Conservation (phyloP, 345 rosid species). For the Firmiana major region DNA sequence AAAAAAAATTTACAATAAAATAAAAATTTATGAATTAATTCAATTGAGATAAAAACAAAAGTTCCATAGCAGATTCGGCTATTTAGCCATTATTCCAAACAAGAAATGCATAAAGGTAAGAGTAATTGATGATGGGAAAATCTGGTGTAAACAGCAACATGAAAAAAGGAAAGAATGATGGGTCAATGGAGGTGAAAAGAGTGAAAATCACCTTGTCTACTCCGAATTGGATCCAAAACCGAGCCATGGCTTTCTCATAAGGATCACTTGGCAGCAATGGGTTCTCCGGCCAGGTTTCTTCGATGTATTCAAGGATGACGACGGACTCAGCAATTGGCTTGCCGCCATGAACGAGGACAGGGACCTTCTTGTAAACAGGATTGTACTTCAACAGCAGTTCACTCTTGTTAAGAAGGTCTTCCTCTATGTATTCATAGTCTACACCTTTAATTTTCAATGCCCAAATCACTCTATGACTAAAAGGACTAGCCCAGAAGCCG, state of each 20-base stretch:
- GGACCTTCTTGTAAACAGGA: conserved; percentile 15
- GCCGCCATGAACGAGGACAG: conserved; percentile 10
- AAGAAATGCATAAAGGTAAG: background rate
- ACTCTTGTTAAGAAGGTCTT: conserved; percentile 7
- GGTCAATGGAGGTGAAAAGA: background rate
- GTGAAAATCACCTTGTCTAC: background rate
- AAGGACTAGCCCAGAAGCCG: conserved; percentile 14
- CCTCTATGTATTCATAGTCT: conserved; percentile 13
- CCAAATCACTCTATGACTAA: conserved; percentile 12
- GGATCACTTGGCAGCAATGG: conserved; percentile 15
- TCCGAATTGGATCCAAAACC: conserved; percentile 15
- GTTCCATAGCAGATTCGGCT: too few species aligned
- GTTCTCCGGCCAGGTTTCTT: conserved; percentile 16
- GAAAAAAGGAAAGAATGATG: background rate
- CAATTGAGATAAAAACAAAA: too few species aligned
- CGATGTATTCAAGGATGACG: conserved; percentile 17
- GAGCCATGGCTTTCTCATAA: conserved; percentile 15
- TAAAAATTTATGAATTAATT: too few species aligned
- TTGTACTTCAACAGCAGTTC: conserved; percentile 8
- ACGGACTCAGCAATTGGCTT: conserved; percentile 18
- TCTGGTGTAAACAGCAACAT: background rate
- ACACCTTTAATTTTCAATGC: conserved; percentile 15
- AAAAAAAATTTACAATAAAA: too few species aligned
- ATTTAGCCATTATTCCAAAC: too few species aligned
- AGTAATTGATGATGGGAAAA: background rate